Evolutionary conservation across 2,329 filamentous ascomycete genomes (phyloP).

Genomic region (Neodidymelliopsis sp.): DNA sequence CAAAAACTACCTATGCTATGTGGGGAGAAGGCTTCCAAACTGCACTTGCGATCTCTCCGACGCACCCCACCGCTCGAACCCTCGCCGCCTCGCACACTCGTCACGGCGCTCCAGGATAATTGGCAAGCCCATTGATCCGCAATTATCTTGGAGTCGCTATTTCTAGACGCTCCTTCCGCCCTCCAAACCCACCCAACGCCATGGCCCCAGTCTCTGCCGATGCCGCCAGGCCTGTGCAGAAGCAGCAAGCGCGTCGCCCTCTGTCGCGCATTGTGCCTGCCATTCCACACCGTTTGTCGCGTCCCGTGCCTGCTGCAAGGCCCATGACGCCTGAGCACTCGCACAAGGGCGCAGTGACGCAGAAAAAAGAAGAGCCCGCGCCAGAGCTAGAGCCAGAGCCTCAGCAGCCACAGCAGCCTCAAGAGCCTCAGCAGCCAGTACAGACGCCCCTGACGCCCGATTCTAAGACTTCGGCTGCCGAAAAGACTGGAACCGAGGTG

Average conservation of each 20-base stretch:
- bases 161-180: conserved; percentile 15
- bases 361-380: conserved; percentile 12
- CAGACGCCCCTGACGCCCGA: conserved; percentile 40
- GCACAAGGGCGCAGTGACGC: conserved; percentile 26
- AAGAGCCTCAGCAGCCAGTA: conserved; percentile 2
- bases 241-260: conserved; percentile 36
- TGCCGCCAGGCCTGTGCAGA: conserved; percentile 32
- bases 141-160: conserved; percentile 54
- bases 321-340: conserved; percentile 41
- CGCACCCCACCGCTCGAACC: conserved; percentile 22
- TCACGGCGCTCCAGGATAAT: conserved; percentile 53
- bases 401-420: conserved; percentile 22
- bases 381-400: conserved; percentile 20
- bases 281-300: conserved; percentile 47
- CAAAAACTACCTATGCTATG: no score
- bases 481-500: conserved; percentile 20
- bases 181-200: conserved; percentile 15
- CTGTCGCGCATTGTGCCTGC: conserved; percentile 48
- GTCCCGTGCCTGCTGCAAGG: conserved; percentile 31
- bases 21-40: no score
- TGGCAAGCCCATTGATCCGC: conserved; percentile 39
- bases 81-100: conserved; percentile 18
- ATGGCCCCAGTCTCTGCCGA: conserved; percentile 42
- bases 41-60: conserved; percentile 21
- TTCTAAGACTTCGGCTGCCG: conserved; percentile 29